Evolutionary conservation across 2,329 filamentous ascomycete species (phyloP), one percentile per base, ranked within the genome.

Genomic region (Coniella lustricola): DNA sequence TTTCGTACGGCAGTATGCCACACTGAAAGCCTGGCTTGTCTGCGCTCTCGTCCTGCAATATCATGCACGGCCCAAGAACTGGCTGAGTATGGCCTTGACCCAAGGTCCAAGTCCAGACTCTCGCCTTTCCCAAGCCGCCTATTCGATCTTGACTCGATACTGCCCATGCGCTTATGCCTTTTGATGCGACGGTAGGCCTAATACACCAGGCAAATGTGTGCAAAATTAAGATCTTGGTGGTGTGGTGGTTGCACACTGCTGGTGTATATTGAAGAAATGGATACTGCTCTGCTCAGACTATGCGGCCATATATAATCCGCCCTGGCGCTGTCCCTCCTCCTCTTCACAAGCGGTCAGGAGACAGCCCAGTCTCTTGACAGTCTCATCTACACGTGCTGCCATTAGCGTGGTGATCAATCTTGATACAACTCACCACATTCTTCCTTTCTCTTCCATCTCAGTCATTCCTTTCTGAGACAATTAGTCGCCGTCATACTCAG

Each of bases 321-420:
- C 20, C 17, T 9, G 25, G 21, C 22, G 31, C 20, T 36, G n/a
- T 42, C 16, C 34, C 25, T 43, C 32, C 29, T 29, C 25, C 25
- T 29, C 25, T 29, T 29, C 18, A 29, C 44, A 12, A n/a, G 21
- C 35, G 39, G 43, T 50, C 43, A 52, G 44, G 36, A 45, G 51
- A 22, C 35, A 46, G 17, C 8, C 17, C 42, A 45, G 48, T 53
- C 46, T 46, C 29, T 51, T 51, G 42, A 49, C 45, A 45, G 34
- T 10, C 17, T 41, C 14, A 2, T 44, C 37, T 35, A 20, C 50
- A 51, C 50, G 52, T 54, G 53, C 44, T 33, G 44, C 42, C 37
- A 47, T 46, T 50, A 50, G 32, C 47, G n/a, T 44, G 34, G 37
- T 44, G 51, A 40, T 21, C 22, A 45, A 40, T 37, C 43, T 40